A percentile compares a stretch with the other conserved stretches of the same genome.
Evolutionary conservation across 2,329 filamentous ascomycete species (phyloP).

Genomic region (Furcasterigmium furcatum): DNA sequence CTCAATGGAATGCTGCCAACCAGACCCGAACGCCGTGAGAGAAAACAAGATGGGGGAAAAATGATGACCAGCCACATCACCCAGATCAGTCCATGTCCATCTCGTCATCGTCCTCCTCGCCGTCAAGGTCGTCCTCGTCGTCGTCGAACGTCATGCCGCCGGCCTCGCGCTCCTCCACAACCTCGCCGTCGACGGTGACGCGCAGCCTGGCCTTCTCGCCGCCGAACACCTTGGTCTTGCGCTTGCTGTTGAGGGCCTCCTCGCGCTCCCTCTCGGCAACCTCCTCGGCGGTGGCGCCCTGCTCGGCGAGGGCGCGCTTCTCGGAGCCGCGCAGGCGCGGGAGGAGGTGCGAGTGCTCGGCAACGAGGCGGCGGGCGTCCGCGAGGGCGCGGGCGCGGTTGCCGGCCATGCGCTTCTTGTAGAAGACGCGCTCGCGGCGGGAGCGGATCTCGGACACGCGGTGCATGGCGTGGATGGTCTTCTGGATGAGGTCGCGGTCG

Average conservation of each 20-base stretch:
- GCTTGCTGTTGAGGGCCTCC: constrained; percentile 20
- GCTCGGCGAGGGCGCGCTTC: constrained; percentile 53
- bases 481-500: constrained; percentile 85
- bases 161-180: constrained; percentile 22
- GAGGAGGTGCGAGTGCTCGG: constrained; percentile 88
- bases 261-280: constrained; percentile 40
- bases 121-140: constrained; percentile 14
- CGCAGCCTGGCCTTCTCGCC: constrained; percentile 35
- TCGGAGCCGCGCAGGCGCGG: constrained; percentile 66
- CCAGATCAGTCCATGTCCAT: constrained; percentile 27
- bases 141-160: constrained; percentile 14
- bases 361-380: constrained; percentile 81
- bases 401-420: constrained; percentile 89
- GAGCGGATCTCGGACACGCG: constrained; percentile 81
- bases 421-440: constrained; percentile 85
- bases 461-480: constrained; percentile 90
- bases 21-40: neutral
- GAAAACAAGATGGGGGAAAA: neutral
- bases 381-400: constrained; percentile 81
- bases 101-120: constrained; percentile 20
- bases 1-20: constrained; percentile 1
- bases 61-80: neutral
- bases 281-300: constrained; percentile 43
- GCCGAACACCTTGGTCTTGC: constrained; percentile 36
- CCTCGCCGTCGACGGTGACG: constrained; percentile 30